Base-by-base conservation (phyloP, 1,284 basidiomycete genomes). In the Apiotrichum brassicae region DNA sequence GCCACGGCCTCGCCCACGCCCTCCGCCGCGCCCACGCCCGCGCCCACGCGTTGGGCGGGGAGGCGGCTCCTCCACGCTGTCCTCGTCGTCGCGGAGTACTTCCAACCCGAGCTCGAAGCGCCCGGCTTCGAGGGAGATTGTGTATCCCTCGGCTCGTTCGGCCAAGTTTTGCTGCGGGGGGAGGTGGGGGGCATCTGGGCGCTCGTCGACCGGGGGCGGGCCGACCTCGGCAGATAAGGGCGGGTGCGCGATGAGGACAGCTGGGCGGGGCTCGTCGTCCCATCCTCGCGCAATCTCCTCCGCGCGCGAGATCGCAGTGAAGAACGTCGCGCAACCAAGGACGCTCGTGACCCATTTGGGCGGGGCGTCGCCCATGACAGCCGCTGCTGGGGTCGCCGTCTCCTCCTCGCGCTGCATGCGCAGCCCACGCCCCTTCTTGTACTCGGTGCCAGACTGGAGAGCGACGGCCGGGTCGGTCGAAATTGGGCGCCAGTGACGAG, bases 1-100 rank as follows among this genome's bases (percentile, higher is more conserved):
- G 7, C 51, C 36, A 6, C 43, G 24, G 28, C 51, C 45, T 12
- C 50, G 38, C 24, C 53, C 38, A 37, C 48, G 55, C 14, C 55
- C 48, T 35, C 58, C 28, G 20, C 54, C 43, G 18, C 36, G 24
- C 8, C 43, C 40, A 12, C 54, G 46, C 46, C 46, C 41, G 18
- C 34, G 39, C 32, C 57, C 53, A 19, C 53, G 39, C 2, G 12
- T 53, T 47, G 39, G 50, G 26, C 41, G 40, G 6, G 28, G 9
- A 3, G 25, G 26, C 40, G 13, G 8, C 16, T 22, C 40, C 16
- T 60, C 56, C 43, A 64, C 63, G 39, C 39, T 40, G 19, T 62
- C 64, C 26, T 71, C 69, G 30, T 69, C 65, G 54, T 71, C 68
- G 23, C 69, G 52, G 43, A 71, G 46, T 1, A 71, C 64, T 42